A percentile compares a stretch with the other conserved stretches of the same genome.
Conservation (phyloP, 352 stramenopile species). For the Phytophthora fragariaefolia region DNA sequence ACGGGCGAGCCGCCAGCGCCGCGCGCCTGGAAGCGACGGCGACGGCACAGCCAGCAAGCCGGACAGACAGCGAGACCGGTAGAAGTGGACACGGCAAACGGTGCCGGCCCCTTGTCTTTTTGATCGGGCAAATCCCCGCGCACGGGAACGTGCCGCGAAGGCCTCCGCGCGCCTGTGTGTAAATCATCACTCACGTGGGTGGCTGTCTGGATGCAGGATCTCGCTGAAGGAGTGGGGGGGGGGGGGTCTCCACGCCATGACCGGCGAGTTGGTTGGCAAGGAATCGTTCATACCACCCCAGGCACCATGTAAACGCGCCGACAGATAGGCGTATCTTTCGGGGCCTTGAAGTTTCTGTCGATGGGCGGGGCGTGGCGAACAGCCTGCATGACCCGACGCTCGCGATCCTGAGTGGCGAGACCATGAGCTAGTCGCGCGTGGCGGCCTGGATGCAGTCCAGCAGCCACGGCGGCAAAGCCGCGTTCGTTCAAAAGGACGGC, state of each 20-base stretch:
- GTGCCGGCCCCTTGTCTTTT: conserved; percentile 26
- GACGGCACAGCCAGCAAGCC: no score
- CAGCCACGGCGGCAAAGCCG: not conserved
- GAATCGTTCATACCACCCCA: no score
- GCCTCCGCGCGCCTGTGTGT: conserved; percentile 13
- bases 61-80: not conserved
- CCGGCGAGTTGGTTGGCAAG: conserved; percentile 11
- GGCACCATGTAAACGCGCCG: not conserved
- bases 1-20: no score
- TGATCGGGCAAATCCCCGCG: conserved; percentile 29
- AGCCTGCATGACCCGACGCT: no score
- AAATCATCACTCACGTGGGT: conserved; percentile 17
- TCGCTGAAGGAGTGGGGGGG: no score
- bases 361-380: no score
- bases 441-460: not conserved
- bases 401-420: not conserved
- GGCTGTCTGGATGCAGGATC: conserved; percentile 7
- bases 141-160: conserved; percentile 37
- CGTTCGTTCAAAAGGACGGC: conserved; percentile 21
- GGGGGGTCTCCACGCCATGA: not conserved
- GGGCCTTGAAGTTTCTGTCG: not conserved
- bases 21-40: not conserved
- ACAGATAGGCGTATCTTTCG: not conserved
- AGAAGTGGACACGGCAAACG: conserved; percentile 26
- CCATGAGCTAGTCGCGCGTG: not conserved